A percentile compares a stretch with the other conserved stretches of the same genome.
Conservation (phyloP, 2,329 filamentous ascomycete species). For the Cyclaneusma minus region DNA sequence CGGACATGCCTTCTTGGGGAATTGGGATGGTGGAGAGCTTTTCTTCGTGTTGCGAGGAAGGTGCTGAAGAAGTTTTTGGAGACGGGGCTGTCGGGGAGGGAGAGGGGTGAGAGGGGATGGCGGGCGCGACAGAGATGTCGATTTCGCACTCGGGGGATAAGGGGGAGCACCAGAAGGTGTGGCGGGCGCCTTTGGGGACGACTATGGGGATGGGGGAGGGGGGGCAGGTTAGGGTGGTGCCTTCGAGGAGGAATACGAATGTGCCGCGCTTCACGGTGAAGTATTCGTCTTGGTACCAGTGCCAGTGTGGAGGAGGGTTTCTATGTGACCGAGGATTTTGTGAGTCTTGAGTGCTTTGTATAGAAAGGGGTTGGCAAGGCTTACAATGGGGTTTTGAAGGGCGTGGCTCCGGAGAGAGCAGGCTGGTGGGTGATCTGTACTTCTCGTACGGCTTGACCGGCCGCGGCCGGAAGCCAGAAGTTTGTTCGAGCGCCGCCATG, state of each 20-base stretch:
- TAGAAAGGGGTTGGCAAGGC: no score
- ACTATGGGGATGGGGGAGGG: background rate
- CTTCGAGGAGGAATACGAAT: slow-evolving; percentile 2
- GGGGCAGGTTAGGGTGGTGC: background rate
- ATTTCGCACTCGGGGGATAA: background rate
- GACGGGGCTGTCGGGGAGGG: no score
- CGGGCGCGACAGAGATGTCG: background rate
- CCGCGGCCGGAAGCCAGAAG: background rate
- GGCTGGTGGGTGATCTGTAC: background rate
- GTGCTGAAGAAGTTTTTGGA: background rate
- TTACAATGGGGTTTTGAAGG: no score
- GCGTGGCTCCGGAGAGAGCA: background rate
- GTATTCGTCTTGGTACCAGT: slow-evolving; percentile 2
- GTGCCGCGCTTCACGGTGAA: background rate
- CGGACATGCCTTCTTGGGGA: no score
- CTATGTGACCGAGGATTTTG: background rate
- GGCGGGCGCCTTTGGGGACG: background rate
- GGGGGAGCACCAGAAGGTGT: no score
- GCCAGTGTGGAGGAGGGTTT: slow-evolving; percentile 1
- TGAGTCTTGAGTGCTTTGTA: no score
- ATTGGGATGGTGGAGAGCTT: no score
- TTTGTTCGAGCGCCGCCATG: slow-evolving; percentile 1
- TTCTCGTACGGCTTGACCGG: background rate
- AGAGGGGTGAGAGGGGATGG: no score
- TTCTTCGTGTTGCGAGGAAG: no score